A percentile compares a stretch with the other conserved stretches of the same genome.
Evolutionary conservation across 352 stramenopile genomes (phyloP).

Genomic region (Peronospora belbahrii): DNA sequence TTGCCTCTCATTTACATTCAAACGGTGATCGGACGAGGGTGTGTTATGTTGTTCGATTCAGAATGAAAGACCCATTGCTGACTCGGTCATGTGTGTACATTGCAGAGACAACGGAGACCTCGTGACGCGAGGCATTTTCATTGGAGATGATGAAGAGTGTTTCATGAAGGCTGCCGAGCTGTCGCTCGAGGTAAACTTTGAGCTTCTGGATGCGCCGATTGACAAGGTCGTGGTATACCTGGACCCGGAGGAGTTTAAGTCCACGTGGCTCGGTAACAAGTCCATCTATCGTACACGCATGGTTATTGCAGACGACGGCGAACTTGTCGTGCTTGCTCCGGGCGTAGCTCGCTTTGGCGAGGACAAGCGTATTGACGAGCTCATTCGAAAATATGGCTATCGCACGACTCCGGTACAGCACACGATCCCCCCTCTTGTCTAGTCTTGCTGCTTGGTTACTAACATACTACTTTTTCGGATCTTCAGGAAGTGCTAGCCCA

Average conservation of each 20-base stretch:
- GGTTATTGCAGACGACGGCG: slow-evolving; percentile 92
- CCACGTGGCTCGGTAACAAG: slow-evolving; percentile 98
- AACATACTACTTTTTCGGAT: slow-evolving; percentile 4
- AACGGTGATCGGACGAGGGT: slow-evolving; percentile 89
- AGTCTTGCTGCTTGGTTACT: neutral
- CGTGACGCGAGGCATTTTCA: slow-evolving; percentile 89
- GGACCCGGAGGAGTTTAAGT: slow-evolving; percentile 95
- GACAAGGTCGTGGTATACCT: slow-evolving; percentile 95
- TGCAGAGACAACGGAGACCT: slow-evolving; percentile 45
- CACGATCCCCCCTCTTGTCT: neutral
- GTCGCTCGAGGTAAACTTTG: slow-evolving; percentile 94
- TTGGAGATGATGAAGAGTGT: slow-evolving; percentile 94
- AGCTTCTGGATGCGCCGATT: slow-evolving; percentile 86
- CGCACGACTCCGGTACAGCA: slow-evolving; percentile 85
- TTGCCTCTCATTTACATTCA: slow-evolving; percentile 94
- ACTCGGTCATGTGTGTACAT: slow-evolving; percentile 2
- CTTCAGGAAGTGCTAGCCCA: slow-evolving; percentile 86
- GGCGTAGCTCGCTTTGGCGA: slow-evolving; percentile 93
- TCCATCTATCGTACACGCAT: slow-evolving; percentile 96
- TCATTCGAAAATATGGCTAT: slow-evolving; percentile 97
- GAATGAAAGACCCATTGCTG: neutral
- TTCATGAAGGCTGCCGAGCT: slow-evolving; percentile 92
- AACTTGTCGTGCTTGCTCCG: slow-evolving; percentile 93
- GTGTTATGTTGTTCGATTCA: slow-evolving; percentile 1
- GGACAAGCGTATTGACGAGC: slow-evolving; percentile 87